phyloP scores from a whole-genome alignment of 1,139 yeast species.

The Pneumocystis sp. region DNA sequence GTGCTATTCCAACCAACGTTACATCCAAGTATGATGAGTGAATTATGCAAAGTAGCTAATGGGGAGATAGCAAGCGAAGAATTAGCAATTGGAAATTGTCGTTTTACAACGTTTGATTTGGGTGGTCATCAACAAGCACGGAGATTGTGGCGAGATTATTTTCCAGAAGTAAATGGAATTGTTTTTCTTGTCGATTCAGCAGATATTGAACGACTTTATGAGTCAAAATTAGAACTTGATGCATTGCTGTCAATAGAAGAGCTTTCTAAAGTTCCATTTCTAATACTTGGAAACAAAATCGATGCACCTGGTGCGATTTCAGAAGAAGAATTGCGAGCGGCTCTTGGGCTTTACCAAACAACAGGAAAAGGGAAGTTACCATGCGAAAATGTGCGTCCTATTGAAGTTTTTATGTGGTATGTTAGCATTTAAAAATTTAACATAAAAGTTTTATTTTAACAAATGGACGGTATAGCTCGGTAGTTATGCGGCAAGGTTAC shows the following conservation, averaged over 20 bases:
- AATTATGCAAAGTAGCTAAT: background rate
- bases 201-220: constrained; percentile 87
- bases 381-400: constrained; percentile 68
- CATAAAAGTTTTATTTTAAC: constrained; percentile 92
- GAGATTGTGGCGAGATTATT: constrained; percentile 97
- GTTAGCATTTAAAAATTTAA: constrained; percentile 51
- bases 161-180: constrained; percentile 97
- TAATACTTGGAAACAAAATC: constrained; percentile 89
- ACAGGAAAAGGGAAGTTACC: constrained; percentile 62
- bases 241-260: constrained; percentile 86
- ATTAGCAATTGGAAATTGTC: constrained; percentile 82
- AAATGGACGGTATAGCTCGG: constrained; percentile 86
- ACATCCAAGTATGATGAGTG: constrained; percentile 43
- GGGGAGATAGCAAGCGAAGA: constrained; percentile 62
- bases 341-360: constrained; percentile 73
- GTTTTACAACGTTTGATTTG: constrained; percentile 86
- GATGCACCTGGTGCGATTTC: constrained; percentile 89
- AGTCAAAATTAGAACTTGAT: constrained; percentile 87
- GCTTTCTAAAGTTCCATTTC: constrained; percentile 74
- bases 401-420: constrained; percentile 93
- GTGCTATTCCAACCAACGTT: constrained; percentile 96
- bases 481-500: constrained; percentile 50
- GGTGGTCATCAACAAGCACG: constrained; percentile 99
- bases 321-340: constrained; percentile 85
- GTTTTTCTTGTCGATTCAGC: constrained; percentile 96